A percentile compares a stretch with the other conserved stretches of the same genome.
phyloP scores from a whole-genome alignment of 345 rosid genomes.

The Lepidium didymum region DNA sequence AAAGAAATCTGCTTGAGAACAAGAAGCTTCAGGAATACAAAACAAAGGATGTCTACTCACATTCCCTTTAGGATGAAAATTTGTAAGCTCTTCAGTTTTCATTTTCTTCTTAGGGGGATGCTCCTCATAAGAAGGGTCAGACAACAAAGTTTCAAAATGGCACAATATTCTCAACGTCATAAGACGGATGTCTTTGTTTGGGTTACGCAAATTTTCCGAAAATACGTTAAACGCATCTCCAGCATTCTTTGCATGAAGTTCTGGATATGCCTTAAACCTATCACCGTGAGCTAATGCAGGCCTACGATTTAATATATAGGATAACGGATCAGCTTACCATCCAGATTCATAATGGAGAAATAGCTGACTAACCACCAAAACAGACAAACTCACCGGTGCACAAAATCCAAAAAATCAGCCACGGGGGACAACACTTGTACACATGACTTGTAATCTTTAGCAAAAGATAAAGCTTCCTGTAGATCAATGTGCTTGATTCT shows the following conservation, averaged over 20 bases:
- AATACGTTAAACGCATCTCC: conserved; percentile 39
- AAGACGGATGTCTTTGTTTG: conserved; percentile 64
- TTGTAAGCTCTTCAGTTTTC: conserved; percentile 39
- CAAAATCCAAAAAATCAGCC: conserved; percentile 68
- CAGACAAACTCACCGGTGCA: conserved; percentile 49
- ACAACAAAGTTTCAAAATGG: conserved; percentile 43
- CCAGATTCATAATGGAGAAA: conserved; percentile 7
- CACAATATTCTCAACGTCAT: conserved; percentile 70
- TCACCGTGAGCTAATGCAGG: conserved; percentile 29
- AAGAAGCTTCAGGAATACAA: background rate
- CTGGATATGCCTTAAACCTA: conserved; percentile 27
- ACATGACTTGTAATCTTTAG: conserved; percentile 57
- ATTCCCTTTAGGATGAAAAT: conserved; percentile 27
- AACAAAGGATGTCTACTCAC: conserved; percentile 37
- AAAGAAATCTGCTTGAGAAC: background rate
- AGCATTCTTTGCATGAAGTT: conserved; percentile 40
- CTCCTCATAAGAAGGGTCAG: conserved; percentile 31
- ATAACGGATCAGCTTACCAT: conserved; percentile 7
- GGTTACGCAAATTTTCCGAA: conserved; percentile 62
- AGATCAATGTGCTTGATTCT: conserved; percentile 35
- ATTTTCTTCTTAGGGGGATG: conserved; percentile 41
- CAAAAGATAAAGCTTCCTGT: conserved; percentile 48
- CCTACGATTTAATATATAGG: conserved; percentile 31
- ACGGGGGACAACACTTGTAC: conserved; percentile 56
- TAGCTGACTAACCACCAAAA: conserved; percentile 5